phyloP scores from a whole-genome alignment of 305 asterid species.

The Nicotiana rustica region DNA sequence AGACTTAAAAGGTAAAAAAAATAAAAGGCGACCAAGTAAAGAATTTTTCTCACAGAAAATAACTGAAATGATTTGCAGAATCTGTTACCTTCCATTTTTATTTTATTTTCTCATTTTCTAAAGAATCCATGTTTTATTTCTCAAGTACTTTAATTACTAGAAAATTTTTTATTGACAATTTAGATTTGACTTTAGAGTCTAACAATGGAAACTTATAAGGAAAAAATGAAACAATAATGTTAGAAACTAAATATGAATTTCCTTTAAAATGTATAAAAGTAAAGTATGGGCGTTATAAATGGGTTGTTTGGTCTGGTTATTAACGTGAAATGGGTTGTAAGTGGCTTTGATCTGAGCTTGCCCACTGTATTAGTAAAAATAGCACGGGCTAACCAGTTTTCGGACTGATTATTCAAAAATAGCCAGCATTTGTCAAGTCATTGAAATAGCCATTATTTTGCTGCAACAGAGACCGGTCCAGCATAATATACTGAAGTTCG shows the following conservation, averaged over 20 bases:
- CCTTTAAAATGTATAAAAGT: neutral
- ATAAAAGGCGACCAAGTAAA: neutral
- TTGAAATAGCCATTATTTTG: too few relatives aligned
- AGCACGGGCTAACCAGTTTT: too few relatives aligned
- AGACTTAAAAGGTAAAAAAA: neutral
- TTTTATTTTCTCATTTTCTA: neutral
- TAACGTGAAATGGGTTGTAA: neutral
- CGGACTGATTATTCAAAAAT: too few relatives aligned
- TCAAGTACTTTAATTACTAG: neutral
- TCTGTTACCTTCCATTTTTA: neutral
- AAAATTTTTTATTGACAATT: neutral
- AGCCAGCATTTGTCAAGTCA: too few relatives aligned
- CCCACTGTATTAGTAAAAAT: too few relatives aligned
- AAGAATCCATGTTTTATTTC: neutral
- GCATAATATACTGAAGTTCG: too few relatives aligned
- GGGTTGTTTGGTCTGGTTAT: constrained; percentile 10
- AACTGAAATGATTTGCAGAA: neutral
- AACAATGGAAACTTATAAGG: neutral
- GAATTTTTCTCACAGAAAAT: neutral
- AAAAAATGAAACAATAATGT: neutral
- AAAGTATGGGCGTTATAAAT: constrained; percentile 4
- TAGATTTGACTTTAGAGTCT: neutral
- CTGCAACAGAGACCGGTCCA: too few relatives aligned
- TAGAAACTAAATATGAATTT: neutral
- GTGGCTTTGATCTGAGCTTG: neutral